Base-by-base conservation (phyloP, 768 basidiomycete genomes). In the Lepiota venenata region DNA sequence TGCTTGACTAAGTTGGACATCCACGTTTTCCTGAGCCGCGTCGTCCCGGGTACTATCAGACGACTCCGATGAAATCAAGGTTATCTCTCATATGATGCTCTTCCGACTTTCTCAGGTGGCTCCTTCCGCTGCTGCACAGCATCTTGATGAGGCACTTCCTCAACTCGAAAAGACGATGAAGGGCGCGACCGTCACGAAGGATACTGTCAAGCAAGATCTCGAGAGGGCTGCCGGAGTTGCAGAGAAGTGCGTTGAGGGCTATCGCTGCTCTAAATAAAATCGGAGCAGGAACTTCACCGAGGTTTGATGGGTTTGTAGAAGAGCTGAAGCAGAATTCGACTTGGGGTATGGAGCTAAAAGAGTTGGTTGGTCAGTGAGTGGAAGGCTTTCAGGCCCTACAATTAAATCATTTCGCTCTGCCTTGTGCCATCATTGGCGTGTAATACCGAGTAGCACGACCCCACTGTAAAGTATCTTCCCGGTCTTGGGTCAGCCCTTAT, bases 41-140 rank as follows among this genome's bases (percentile, higher is more conserved):
- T 98, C 43, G 78, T 96, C 47, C 81, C 82, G 1, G 95, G 93
- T n/a, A 1, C 81, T 98, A 11, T 74, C 79, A 2, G 97, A 99
- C 67, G 87, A 88, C 51, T 91, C 91, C 4, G 94, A 98, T 66
- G 97, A 98, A 67, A 91, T 99, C 76, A 98, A 98, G 70, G 93
- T 98, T 43, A 83, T 98, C 56, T 93, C 87, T 49, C 92, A 96
- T 69, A 91, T 99, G 83, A 89, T 96, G 75, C 80, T 98, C 37
- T 91, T 93, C 77, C 86, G 94, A 9, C 82, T 98, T 14, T 84
- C 93, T 7, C 87, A 90, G 61, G 81, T 94, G 14, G 88, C 93
- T 2, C 92, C 92, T 12, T 84, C 88, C 0, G 85, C 89, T 29
- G 84, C 98, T 21, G 78, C 88, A 1, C 88, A 88, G 58, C 81